Evolutionary conservation across 2,329 filamentous ascomycete species (phyloP).

Genomic region (Hypoxylon sp.): DNA sequence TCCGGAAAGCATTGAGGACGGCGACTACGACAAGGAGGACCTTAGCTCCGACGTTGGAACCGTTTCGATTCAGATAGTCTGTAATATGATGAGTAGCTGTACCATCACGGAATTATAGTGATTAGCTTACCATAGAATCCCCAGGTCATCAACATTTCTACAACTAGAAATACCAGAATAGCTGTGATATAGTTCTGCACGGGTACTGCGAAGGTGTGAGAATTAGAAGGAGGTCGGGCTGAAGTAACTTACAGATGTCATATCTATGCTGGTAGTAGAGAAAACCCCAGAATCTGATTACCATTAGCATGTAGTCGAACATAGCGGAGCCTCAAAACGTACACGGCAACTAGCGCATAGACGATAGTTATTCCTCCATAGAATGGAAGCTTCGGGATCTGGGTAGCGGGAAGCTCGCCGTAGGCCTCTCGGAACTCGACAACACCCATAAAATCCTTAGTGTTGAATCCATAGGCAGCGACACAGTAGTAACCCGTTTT

Average conservation of each 20-base stretch:
- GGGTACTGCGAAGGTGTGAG: constrained; percentile 71
- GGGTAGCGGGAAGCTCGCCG: constrained; percentile 92
- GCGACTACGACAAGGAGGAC: constrained; percentile 92
- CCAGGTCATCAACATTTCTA: constrained; percentile 99
- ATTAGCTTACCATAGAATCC: constrained; percentile 83
- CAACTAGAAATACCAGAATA: constrained; percentile 91
- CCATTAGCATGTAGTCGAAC: constrained; percentile 39
- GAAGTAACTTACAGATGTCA: constrained; percentile 78
- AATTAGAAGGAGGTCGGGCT: constrained; percentile 5
- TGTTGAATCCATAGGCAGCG: constrained; percentile 78
- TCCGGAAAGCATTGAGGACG: constrained; percentile 90
- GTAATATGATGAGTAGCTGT: constrained; percentile 52
- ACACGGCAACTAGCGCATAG: constrained; percentile 86
- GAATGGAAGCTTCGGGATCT: constrained; percentile 97
- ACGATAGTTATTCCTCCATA: constrained; percentile 95
- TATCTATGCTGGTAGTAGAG: constrained; percentile 93
- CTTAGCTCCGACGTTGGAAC: constrained; percentile 85
- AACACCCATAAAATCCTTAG: constrained; percentile 79
- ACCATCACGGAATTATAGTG: background rate
- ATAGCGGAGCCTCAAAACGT: constrained; percentile 52
- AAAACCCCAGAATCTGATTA: constrained; percentile 85
- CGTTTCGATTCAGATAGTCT: constrained; percentile 94
- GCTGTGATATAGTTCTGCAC: constrained; percentile 99
- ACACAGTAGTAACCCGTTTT: constrained; percentile 98
- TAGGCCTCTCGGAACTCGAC: constrained; percentile 96